Evolutionary conservation across 768 basidiomycete species (phyloP).

Genomic region (Porphyrellus cyaneotinctus): DNA sequence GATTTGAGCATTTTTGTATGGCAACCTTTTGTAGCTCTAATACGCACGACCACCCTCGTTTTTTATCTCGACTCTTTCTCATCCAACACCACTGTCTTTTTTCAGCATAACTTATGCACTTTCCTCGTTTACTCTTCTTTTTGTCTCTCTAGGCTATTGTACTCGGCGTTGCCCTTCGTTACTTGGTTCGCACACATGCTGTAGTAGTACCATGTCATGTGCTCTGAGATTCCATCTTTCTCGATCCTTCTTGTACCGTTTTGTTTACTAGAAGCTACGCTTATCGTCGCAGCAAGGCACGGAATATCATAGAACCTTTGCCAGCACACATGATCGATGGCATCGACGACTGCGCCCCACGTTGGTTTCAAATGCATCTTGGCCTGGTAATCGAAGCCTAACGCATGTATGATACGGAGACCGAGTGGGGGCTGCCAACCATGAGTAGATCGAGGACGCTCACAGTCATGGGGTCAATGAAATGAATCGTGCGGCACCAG

Average conservation of each 20-base stretch:
- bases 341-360: no score
- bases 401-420: no score
- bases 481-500: no score
- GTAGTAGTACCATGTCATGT: conserved; percentile 28
- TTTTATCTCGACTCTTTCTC: background rate
- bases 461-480: no score
- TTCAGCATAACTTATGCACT: conserved; percentile 23
- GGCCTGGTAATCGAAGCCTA: no score
- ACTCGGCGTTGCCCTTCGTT: conserved; percentile 1
- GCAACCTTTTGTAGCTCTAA: conserved; percentile 29
- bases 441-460: no score
- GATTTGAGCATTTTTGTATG: conserved; percentile 16
- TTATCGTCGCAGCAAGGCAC: conserved; percentile 3
- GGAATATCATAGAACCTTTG: background rate
- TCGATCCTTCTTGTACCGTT: background rate
- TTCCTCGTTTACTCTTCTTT: no score
- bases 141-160: conserved; percentile 1
- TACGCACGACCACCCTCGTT: conserved; percentile 21
- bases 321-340: background rate
- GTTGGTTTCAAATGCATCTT: no score
- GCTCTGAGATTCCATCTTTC: background rate
- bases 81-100: conserved; percentile 8
- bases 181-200: conserved; percentile 17
- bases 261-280: background rate
- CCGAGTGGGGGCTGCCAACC: no score